Base-by-base conservation (phyloP, 352 stramenopile species). In the Globisporangium splendens region DNA sequence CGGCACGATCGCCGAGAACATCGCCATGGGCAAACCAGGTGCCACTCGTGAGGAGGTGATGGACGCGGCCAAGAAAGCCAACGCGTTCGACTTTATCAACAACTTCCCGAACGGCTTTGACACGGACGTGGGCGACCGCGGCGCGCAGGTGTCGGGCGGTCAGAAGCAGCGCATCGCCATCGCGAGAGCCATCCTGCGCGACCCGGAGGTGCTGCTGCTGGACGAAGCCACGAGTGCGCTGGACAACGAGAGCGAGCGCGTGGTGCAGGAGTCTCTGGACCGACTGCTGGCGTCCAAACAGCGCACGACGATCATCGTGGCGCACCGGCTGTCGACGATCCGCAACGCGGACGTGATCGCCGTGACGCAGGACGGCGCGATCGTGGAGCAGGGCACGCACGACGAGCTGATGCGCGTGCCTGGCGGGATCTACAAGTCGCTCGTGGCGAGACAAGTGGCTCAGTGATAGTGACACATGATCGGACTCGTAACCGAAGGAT, bases 141-240 rank as follows among this genome's bases (percentile, higher is more conserved):
- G 89, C 41, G 78, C 92, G 21, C 82, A 93, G 65, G 69, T 98
- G 1, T 89, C 69, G n/a, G 91, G 90, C 39, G 95, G 95, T 24
- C 95, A 98, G 66, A 95, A 98, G 66, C 83, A 94, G 72, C 69
- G 88, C 46, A 74, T 97, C 28, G 87, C 89, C 48, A 86, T 98
- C 20, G 95, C 93, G 15, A 75, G 96, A 17, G 94, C 91, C 8
- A 89, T 98, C 28, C 69, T 98, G n/a, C 84, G 85, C 41, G 84
- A 98, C 52, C 88, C 90, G 3, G 65, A 76, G 3, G 83, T 98
- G 38, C 59, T 98, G n/a, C 63, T 98, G 12, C 63, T 98, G 1
- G 93, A 98, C 62, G 92, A 96, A 66, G 89, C 89, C 21, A 96
- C 89, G 14, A 85, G 64, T 51, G 88, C 84, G 18, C 59, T 95